phyloP scores from a whole-genome alignment of 306 rosid genomes.

The Arachis hypogaea region DNA sequence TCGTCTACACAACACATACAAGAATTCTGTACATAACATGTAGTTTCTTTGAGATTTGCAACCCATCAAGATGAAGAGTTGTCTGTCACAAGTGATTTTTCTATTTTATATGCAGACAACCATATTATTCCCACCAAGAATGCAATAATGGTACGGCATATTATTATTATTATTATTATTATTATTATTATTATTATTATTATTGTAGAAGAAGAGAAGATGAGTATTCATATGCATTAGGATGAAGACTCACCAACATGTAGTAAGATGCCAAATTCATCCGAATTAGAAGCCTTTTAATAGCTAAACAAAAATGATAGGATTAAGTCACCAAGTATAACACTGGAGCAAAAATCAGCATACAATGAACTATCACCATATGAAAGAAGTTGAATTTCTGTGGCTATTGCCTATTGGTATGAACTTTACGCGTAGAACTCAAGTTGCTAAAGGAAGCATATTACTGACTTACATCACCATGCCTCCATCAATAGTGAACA shows the following conservation, averaged over 20 bases:
- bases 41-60: constrained; percentile 1
- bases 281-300: constrained; percentile 12
- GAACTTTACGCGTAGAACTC: constrained; percentile 8
- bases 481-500: constrained; percentile 82
- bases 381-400: constrained; percentile 31
- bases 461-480: constrained; percentile 61
- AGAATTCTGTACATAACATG: neutral
- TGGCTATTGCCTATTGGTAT: constrained; percentile 3
- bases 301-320: constrained; percentile 38
- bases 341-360: constrained; percentile 22
- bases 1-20: neutral
- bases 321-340: constrained; percentile 31
- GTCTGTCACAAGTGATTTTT: neutral
- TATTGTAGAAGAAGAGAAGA: too few species aligned
- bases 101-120: neutral
- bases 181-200: too few species aligned
- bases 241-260: constrained; percentile 3
- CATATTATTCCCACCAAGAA: neutral
- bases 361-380: constrained; percentile 25
- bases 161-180: too few species aligned
- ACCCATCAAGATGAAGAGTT: neutral
- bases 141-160: neutral
- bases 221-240: too few species aligned
- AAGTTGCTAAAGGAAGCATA: neutral
- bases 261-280: constrained; percentile 27